Evolutionary conservation across 331 rosid species (phyloP).

Genomic region (Arachis monticola): DNA sequence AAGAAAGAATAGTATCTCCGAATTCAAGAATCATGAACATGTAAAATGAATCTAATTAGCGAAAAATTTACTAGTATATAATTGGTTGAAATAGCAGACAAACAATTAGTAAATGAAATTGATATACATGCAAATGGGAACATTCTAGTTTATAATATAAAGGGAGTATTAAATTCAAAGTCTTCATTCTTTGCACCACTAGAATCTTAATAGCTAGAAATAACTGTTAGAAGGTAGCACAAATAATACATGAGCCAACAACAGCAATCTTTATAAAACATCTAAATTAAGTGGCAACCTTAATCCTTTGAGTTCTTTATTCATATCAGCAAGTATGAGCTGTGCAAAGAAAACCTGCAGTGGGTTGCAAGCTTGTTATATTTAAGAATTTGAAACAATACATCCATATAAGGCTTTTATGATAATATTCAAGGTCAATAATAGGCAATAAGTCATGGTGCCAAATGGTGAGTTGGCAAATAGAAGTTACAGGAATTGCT

Average conservation of each 20-base stretch:
- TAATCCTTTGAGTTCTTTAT: conserved; percentile 87
- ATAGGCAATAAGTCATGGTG: neutral
- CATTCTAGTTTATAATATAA: neutral
- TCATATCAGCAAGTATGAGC: conserved; percentile 82
- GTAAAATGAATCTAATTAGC: conserved; percentile 23
- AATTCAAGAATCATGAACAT: conserved; percentile 10
- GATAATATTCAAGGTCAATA: conserved; percentile 10
- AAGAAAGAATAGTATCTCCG: conserved; percentile 46
- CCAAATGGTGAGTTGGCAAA: neutral
- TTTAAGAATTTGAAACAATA: conserved; percentile 37
- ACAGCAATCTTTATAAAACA: conserved; percentile 30
- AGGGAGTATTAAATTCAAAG: neutral
- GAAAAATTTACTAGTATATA: conserved; percentile 4
- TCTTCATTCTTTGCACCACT: conserved; percentile 4
- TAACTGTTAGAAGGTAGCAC: conserved; percentile 4
- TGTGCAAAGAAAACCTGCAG: conserved; percentile 93
- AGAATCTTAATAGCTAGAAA: conserved; percentile 31
- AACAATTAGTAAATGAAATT: neutral
- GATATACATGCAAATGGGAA: neutral
- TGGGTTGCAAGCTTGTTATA: conserved; percentile 35
- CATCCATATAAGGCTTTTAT: neutral
- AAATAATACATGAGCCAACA: neutral
- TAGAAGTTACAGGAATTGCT: neutral
- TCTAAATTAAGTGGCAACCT: conserved; percentile 55
- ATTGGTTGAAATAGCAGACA: conserved; percentile 2